Evolutionary conservation across 805 yeast species (phyloP).

Genomic region (Cyberlindnera samutprakarnensis): DNA sequence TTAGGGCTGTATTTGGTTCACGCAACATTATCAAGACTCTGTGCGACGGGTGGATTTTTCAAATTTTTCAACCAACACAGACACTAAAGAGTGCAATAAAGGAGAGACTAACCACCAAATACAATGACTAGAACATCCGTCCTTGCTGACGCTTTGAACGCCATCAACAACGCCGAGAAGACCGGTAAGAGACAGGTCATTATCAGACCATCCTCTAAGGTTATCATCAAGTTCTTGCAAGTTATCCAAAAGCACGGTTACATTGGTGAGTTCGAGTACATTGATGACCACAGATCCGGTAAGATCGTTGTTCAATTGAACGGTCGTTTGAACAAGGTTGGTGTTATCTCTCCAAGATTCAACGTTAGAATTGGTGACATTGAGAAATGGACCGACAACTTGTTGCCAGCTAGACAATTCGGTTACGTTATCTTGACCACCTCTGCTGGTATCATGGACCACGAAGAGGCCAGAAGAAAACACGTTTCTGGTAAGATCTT

Average conservation of each 20-base stretch:
- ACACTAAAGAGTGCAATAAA: not conserved
- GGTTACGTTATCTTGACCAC: slow-evolving; percentile 98
- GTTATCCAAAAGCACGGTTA: slow-evolving; percentile 98
- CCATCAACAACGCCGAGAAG: slow-evolving; percentile 98
- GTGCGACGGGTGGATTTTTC: slow-evolving; percentile 10
- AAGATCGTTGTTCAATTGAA: slow-evolving; percentile 93
- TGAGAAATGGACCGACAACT: slow-evolving; percentile 98
- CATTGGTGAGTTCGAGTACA: slow-evolving; percentile 98
- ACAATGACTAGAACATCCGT: slow-evolving; percentile 97
- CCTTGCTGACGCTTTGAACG: slow-evolving; percentile 96
- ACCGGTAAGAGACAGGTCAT: slow-evolving; percentile 98
- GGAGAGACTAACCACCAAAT: slow-evolving; percentile 4
- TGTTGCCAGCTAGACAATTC: slow-evolving; percentile 98
- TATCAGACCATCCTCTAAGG: slow-evolving; percentile 98
- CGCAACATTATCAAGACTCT: slow-evolving; percentile 1
- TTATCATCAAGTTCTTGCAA: slow-evolving; percentile 91
- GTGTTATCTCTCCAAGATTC: slow-evolving; percentile 98
- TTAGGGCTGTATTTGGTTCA: slow-evolving; percentile 4
- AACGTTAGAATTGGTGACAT: slow-evolving; percentile 92
- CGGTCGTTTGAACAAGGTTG: slow-evolving; percentile 98
- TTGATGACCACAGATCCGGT: slow-evolving; percentile 98
- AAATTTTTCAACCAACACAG: slow-evolving; percentile 12
- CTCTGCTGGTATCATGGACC: slow-evolving; percentile 99
- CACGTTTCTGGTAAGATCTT: slow-evolving; percentile 98
- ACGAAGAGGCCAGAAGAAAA: slow-evolving; percentile 99